Conservation (phyloP, 2,329 filamentous ascomycete species). For the Geosmithia putterillii region DNA sequence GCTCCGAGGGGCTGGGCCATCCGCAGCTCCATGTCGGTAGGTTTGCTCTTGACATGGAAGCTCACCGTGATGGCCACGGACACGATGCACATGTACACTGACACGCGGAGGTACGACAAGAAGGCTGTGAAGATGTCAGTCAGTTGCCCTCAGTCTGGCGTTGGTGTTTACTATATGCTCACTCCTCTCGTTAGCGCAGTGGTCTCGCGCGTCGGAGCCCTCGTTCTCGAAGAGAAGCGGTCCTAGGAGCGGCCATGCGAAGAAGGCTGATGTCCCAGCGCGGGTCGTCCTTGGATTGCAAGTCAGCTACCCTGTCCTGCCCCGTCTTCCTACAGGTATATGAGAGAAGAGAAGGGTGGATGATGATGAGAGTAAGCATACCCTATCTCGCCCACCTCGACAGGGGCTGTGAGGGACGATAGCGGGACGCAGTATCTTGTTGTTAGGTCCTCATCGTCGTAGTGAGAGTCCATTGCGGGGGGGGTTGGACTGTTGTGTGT, state of each 20-base stretch:
- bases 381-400: conserved; percentile 30
- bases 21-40: conserved; percentile 56
- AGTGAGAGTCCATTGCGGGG: neutral
- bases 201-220: conserved; percentile 62
- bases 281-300: conserved; percentile 7
- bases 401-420: conserved; percentile 22
- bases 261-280: conserved; percentile 33
- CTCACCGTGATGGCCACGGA: conserved; percentile 83
- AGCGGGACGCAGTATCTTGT: conserved; percentile 26
- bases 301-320: no score
- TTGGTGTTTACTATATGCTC: conserved; percentile 6
- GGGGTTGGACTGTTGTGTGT: no score
- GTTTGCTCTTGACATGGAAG: conserved; percentile 73
- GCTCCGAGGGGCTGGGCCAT: conserved; percentile 77
- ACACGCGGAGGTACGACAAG: conserved; percentile 80
- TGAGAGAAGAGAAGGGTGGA: neutral
- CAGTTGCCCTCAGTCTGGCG: neutral
- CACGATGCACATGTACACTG: conserved; percentile 84
- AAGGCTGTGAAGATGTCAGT: conserved; percentile 47
- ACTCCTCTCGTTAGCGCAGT: conserved; percentile 70
- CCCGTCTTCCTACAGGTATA: neutral
- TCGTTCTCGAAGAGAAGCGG: conserved; percentile 64
- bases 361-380: conserved; percentile 11
- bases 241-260: conserved; percentile 49
- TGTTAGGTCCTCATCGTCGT: conserved; percentile 22